Base-by-base conservation (phyloP, 2,329 filamentous ascomycete genomes). In the Xylariales sp. region DNA sequence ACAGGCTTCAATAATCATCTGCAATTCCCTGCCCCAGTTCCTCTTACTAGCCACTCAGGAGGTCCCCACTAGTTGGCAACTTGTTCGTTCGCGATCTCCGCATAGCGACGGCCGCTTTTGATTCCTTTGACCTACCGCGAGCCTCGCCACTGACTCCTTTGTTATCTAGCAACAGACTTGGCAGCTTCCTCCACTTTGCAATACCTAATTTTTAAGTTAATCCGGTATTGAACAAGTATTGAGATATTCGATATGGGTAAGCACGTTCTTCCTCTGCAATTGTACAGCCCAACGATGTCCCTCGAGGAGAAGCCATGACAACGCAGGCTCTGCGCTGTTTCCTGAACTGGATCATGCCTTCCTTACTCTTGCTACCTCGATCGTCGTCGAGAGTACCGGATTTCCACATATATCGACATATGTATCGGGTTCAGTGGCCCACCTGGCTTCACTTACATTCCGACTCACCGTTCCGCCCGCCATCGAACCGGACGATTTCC, bases 161-260 rank as follows among this genome's bases (percentile, higher is more conserved):
- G 18, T 34, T 41, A 31, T 33, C 13, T 30, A 45, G 37, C 36
- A 37, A 30, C 40, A 59, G 52, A 54, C 37, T 36, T 53, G 46
- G 49, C 48, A 42, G 47, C 55, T 56, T 44, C 41, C 50, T 27
- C 37, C 31, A 33, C 35, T 40, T 37, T 37, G 30, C 35, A 41
- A 41, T 44, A 55, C 50, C 42, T 51, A 47, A 41, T 34, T 35
- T 34, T 41, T 40, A 36, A 59, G 51, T n/a, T n/a, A n/a, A n/a
- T n/a, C n/a, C n/a, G 40, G 44, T 47, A 41, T 46, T 41, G 46
- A 54, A 49, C n/a, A 49, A 44, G 42, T 44, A 40, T 54, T 51
- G 45, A 52, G 52, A 48, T 54, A 54, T 56, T 62, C 59, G 55
- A 54, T 62, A 70, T 70, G 66, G 66, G 66, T 70, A 70, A 70